Base-by-base conservation (phyloP, 768 basidiomycete genomes). In the Boletus vinaceobasis region DNA sequence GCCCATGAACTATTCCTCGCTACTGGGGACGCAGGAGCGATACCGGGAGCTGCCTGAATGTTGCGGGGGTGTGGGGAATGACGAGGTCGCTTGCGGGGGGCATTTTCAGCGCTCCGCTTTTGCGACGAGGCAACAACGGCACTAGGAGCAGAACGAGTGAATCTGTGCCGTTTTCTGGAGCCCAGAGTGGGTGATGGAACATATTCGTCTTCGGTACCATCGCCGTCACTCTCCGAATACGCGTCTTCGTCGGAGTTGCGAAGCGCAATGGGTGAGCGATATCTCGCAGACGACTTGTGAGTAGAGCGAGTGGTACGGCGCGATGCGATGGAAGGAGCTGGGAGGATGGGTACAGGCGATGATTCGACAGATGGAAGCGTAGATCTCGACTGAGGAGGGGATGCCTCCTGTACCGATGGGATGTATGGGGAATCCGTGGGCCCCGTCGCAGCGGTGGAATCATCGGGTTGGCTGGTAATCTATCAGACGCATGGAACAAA, bases 171-270 rank as follows among this genome's bases (percentile, higher is more conserved):
- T 47, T 74, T 76, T 8, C 65, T 62, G n/a, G 68, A 63, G 46
- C 55, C 65, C 38, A 70, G 57, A 35, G 54, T 50, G 36, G 74
- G 68, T 3, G 75, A 73, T 4, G 80, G 77, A 27, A 74, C 21
- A 55, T 81, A 79, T 55, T 79, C 77, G 46, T 78, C 77, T 55
- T 78, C 78, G 3, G 71, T 64, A 8, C 64, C 73, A 52, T 74
- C 69, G 9, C 66, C 73, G n/a, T 74, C 73, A 56, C 73, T 72
- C 42, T 77, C 71, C 29, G 65, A 65, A 52, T 74, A 66, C 7
- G 53, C 66, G 26, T 75, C 74, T 17, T 71, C 64, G 19, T 67
- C 67, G 14, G 54, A 39, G 43, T 64, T 59, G 15, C 37, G 43
- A 27, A 35, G 45, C 27, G 44, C 42, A 29, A 40, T 36, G 33